Conservation (phyloP, 306 rosid species). For the Morella rubra region DNA sequence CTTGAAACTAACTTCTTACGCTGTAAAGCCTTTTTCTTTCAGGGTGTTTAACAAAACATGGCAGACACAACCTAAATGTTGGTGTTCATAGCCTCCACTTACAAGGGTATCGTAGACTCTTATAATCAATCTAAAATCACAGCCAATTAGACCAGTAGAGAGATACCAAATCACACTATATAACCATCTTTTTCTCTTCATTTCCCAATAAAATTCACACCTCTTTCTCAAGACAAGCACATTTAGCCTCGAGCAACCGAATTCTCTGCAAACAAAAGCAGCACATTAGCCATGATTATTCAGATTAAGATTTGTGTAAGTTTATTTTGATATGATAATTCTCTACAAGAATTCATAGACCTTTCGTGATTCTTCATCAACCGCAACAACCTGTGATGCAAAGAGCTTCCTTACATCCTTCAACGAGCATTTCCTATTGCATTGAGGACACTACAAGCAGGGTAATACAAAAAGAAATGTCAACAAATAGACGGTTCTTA, state of each 20-base stretch:
- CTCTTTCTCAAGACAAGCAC: slow-evolving; percentile 66
- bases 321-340: background rate
- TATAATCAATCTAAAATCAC: background rate
- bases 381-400: slow-evolving; percentile 54
- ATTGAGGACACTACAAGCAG: slow-evolving; percentile 74
- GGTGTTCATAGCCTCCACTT: background rate
- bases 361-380: slow-evolving; percentile 75
- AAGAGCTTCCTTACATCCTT: slow-evolving; percentile 80
- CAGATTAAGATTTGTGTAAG: slow-evolving; percentile 13
- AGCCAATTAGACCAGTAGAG: background rate
- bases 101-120: background rate
- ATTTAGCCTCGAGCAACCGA: slow-evolving; percentile 61
- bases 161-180: background rate
- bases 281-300: slow-evolving; percentile 6
- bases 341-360: slow-evolving; percentile 33
- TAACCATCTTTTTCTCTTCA: background rate
- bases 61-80: background rate
- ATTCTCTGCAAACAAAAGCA: slow-evolving; percentile 53
- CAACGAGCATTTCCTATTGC: slow-evolving; percentile 63
- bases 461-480: slow-evolving; percentile 15
- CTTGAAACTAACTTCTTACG: slow-evolving; percentile 14
- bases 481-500: background rate
- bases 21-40: background rate
- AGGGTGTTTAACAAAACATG: background rate
- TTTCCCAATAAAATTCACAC: slow-evolving; percentile 32